Conservation (phyloP, 73 alveolate species). For the Durusdinium trenchii region DNA sequence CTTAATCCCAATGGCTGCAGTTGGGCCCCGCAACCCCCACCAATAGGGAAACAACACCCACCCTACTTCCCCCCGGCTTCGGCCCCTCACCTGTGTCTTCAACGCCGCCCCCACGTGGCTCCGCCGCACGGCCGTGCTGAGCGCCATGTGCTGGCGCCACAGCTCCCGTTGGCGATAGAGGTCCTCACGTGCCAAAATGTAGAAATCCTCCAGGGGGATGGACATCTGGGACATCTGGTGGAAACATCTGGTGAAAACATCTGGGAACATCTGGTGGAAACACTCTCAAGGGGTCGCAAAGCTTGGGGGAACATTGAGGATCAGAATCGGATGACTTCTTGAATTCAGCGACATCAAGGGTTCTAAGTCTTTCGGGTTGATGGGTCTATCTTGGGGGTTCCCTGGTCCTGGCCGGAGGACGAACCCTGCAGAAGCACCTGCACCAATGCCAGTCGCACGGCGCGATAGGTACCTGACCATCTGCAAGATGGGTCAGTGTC, state of each 20-base stretch:
- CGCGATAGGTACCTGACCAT: constrained; percentile 54
- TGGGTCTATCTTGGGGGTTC: no score
- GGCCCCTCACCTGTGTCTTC: constrained; percentile 32
- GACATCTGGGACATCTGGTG: no score
- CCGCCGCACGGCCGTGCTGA: constrained; percentile 5
- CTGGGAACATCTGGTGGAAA: not conserved
- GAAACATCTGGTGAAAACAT: not conserved
- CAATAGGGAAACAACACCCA: no score
- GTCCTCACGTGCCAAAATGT: constrained; percentile 21
- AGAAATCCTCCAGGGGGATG: not conserved
- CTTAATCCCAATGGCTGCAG: no score
- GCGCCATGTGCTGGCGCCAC: constrained; percentile 85
- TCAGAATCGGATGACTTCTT: no score
- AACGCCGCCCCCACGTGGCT: constrained; percentile 42
- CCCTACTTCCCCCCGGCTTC: no score
- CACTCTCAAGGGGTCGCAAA: not conserved
- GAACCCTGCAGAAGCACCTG: constrained; percentile 12
- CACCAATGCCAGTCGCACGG: constrained; percentile 34
- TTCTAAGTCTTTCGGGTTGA: no score
- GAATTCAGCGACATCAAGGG: no score
- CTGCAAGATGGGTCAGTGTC: no score
- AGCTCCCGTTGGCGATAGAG: constrained; percentile 53
- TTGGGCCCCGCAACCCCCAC: no score
- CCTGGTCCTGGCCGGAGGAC: constrained; percentile 3
- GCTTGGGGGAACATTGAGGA: no score